Percentiles rank a stretch among this genome's conserved stretches.
phyloP scores from a whole-genome alignment of 768 basidiomycete genomes.

The Boletus sp. region DNA sequence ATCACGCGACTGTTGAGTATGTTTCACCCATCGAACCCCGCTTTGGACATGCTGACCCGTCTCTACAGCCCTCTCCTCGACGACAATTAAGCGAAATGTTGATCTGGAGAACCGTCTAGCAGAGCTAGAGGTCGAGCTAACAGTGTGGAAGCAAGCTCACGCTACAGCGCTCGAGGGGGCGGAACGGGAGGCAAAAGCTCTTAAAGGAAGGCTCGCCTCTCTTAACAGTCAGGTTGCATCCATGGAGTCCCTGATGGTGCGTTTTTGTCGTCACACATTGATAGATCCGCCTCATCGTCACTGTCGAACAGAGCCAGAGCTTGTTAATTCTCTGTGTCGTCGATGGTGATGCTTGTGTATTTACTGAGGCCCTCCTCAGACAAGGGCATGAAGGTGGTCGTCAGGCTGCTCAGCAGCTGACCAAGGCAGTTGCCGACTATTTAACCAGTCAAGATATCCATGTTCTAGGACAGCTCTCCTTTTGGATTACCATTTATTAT shows the following conservation, averaged over 20 bases:
- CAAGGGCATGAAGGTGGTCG: slow-evolving; percentile 67
- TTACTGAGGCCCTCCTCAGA: slow-evolving; percentile 52
- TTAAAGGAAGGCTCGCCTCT: slow-evolving; percentile 63
- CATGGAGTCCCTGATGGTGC: slow-evolving; percentile 49
- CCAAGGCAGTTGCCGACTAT: slow-evolving; percentile 65
- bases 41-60: slow-evolving; percentile 9
- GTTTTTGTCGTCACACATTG: background rate
- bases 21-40: slow-evolving; percentile 11
- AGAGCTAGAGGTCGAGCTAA: slow-evolving; percentile 66
- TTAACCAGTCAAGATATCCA: slow-evolving; percentile 60
- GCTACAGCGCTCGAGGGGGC: slow-evolving; percentile 57
- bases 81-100: slow-evolving; percentile 59
- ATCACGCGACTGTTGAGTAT: slow-evolving; percentile 59
- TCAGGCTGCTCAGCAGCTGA: slow-evolving; percentile 58
- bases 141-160: slow-evolving; percentile 71
- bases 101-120: slow-evolving; percentile 62
- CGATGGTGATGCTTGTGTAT: slow-evolving; percentile 69
- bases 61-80: slow-evolving; percentile 54
- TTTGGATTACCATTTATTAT: slow-evolving; percentile 73
- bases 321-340: slow-evolving; percentile 72
- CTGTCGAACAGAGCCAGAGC: slow-evolving; percentile 47
- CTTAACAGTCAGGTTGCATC: slow-evolving; percentile 63
- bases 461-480: slow-evolving; percentile 61
- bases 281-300: background rate
- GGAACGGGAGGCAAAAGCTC: slow-evolving; percentile 60